These are phyloP conservation scores for Echinosophora koreensis DNA, from an alignment of 306 rosid species.

Conservation along the genomic window DNA sequence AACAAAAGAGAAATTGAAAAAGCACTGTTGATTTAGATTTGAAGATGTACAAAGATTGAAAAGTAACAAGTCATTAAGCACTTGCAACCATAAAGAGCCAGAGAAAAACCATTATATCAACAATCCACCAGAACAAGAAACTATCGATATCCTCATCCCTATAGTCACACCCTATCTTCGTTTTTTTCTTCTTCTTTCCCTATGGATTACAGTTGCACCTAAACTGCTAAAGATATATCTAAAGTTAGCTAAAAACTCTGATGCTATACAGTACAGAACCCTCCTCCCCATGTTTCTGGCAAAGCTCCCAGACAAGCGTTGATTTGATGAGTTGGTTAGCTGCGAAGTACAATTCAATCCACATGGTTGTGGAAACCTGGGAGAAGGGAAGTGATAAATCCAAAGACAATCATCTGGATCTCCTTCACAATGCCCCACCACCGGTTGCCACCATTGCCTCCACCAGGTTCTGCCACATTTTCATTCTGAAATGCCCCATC, in stretches of 20 bases:
- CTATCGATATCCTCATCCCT: background rate
- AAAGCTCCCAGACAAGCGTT: background rate
- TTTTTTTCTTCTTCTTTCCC: no score
- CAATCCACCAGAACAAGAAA: constrained; percentile 14
- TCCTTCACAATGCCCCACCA: constrained; percentile 80
- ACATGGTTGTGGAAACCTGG: constrained; percentile 76
- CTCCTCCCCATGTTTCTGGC: background rate
- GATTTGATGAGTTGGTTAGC: background rate
- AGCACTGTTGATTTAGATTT: background rate
- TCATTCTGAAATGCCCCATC: constrained; percentile 55
- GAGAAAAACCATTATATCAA: background rate
- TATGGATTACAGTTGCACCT: constrained; percentile 1
- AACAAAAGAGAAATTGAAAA: background rate
- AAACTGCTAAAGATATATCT: background rate
- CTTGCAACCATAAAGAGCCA: background rate
- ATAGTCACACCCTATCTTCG: no score
- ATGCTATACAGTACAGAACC: constrained; percentile 3
- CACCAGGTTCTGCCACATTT: constrained; percentile 59
- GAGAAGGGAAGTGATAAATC: constrained; percentile 76
- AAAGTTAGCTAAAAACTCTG: constrained; percentile 20
- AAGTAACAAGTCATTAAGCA: background rate
- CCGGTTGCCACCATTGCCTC: constrained; percentile 60
- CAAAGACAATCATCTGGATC: constrained; percentile 78
- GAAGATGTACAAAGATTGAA: background rate
- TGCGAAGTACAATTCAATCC: constrained; percentile 49